Percentiles rank a stretch among this genome's conserved stretches.
These are phyloP conservation scores for Dactylella cylindrospora DNA, from an alignment of 2,329 filamentous ascomycete genomes.

Conservation along the genomic window DNA sequence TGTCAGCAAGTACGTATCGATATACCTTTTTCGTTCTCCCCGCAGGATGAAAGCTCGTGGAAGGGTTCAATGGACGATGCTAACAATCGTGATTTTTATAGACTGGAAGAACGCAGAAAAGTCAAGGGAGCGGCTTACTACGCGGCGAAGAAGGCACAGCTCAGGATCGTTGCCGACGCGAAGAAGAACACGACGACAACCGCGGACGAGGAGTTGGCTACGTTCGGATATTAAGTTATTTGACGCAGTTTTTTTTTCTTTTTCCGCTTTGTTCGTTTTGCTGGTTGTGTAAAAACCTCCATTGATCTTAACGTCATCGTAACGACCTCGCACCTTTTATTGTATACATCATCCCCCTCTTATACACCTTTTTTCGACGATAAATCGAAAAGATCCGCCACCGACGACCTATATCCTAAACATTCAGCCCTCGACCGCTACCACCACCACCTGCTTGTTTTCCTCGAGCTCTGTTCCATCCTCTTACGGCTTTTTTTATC, in stretches of 20 bases:
- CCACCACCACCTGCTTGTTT: background rate
- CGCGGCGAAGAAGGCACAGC: conserved; percentile 98
- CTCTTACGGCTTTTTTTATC: conserved; percentile 8
- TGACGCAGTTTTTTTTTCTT: conserved; percentile 11
- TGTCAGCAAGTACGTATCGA: conserved; percentile 79
- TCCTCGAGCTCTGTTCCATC: background rate
- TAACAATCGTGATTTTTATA: conserved; percentile 54
- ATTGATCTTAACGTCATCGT: conserved; percentile 25
- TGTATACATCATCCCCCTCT: too few species aligned
- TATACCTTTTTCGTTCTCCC: conserved; percentile 1
- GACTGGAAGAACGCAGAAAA: conserved; percentile 99
- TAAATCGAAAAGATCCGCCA: background rate
- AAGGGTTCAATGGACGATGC: conserved; percentile 7
- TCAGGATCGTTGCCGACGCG: conserved; percentile 71
- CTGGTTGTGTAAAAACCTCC: conserved; percentile 1
- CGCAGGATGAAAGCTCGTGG: conserved; percentile 13
- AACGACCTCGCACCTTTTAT: conserved; percentile 8
- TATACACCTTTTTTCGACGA: background rate
- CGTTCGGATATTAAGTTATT: conserved; percentile 48
- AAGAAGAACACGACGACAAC: conserved; percentile 46
- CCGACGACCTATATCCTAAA: background rate
- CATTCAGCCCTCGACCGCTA: background rate
- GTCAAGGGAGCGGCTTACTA: conserved; percentile 99
- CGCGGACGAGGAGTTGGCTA: conserved; percentile 47
- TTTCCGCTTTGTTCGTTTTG: conserved; percentile 26